These are phyloP conservation scores for Prunus armeniaca DNA, from an alignment of 306 rosid species.

Conservation along the genomic window DNA sequence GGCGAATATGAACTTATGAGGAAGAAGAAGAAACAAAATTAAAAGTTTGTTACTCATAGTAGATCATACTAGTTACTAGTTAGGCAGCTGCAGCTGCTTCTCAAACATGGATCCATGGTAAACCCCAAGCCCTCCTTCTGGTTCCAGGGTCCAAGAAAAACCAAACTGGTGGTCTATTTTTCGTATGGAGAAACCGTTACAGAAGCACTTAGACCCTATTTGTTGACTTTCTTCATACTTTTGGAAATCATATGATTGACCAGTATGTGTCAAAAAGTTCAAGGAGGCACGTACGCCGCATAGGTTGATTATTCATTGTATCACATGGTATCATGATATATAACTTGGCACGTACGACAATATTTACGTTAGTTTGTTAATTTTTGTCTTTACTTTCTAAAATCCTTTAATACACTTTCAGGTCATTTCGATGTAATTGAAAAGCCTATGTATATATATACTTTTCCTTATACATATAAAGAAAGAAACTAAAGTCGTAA, in stretches of 20 bases:
- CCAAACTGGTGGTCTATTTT: neutral
- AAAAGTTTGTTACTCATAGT: neutral
- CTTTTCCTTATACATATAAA: too few species aligned
- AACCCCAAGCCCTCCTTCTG: neutral
- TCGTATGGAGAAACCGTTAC: constrained; percentile 25
- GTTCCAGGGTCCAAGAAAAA: neutral
- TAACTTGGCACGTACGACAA: too few species aligned
- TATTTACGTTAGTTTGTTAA: too few species aligned
- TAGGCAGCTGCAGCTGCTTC: constrained; percentile 7
- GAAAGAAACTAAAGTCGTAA: neutral
- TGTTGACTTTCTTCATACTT: neutral
- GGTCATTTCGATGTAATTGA: too few species aligned
- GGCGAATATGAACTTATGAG: neutral
- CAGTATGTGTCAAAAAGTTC: neutral
- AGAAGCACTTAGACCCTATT: neutral
- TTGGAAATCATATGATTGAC: neutral
- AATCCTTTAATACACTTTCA: too few species aligned
- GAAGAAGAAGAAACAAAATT: neutral
- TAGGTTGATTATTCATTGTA: too few species aligned
- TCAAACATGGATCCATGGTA: neutral
- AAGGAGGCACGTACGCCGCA: too few species aligned
- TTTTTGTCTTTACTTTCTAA: too few species aligned
- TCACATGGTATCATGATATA: too few species aligned
- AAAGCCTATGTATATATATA: too few species aligned
- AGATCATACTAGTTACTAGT: neutral